Percentiles rank a stretch among this genome's conserved stretches.
phyloP scores from a whole-genome alignment of 306 rosid genomes.

The Cucurbita moschata region DNA sequence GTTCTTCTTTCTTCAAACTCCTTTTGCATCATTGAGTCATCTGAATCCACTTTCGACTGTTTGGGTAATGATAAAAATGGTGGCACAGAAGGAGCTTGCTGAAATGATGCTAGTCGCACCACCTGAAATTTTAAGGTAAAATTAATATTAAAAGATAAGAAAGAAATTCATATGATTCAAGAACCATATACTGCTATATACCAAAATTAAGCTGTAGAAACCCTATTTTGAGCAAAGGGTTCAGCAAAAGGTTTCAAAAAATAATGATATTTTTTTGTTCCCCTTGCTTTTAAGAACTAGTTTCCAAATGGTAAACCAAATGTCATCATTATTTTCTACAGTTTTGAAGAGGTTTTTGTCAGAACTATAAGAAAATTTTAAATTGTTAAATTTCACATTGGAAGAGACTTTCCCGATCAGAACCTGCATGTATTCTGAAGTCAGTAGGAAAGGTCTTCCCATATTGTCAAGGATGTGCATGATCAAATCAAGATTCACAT shows the following conservation, averaged over 20 bases:
- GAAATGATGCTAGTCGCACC: slow-evolving; percentile 96
- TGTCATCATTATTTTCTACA: not conserved
- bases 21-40: slow-evolving; percentile 37
- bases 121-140: slow-evolving; percentile 39
- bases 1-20: slow-evolving; percentile 62
- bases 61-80: slow-evolving; percentile 68
- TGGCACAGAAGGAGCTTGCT: slow-evolving; percentile 96
- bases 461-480: not conserved
- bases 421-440: not conserved
- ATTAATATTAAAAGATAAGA: not conserved
- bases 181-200: not conserved
- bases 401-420: not conserved
- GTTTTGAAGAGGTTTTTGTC: not conserved
- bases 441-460: not conserved
- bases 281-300: not conserved
- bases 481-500: not conserved
- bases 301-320: not conserved
- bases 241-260: too few relatives aligned
- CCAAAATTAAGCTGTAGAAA: not conserved
- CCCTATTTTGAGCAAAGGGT: not conserved
- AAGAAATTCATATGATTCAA: not conserved
- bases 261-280: too few relatives aligned
- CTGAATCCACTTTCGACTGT: slow-evolving; percentile 63
- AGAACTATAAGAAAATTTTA: not conserved
- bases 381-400: not conserved